Conservation (phyloP, 2,329 filamentous ascomycete species). For the Beauveria rudraprayagi region DNA sequence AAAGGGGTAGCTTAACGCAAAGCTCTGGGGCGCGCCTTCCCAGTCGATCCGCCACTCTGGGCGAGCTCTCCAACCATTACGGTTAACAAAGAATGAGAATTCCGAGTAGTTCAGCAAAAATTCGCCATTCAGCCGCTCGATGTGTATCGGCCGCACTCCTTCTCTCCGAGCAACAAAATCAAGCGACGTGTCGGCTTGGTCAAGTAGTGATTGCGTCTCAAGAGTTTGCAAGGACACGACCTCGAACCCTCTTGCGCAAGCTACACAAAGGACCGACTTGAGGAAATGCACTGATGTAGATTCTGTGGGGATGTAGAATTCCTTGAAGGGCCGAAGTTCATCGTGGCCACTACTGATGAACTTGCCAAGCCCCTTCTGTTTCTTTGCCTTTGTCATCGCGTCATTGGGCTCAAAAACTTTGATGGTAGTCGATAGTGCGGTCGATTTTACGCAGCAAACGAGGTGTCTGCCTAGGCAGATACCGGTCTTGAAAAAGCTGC, state of each 20-base stretch:
- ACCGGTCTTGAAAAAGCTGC: conserved; percentile 96
- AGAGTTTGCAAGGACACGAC: conserved; percentile 93
- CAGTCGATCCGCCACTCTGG: conserved; percentile 97
- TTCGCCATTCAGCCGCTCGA: conserved; percentile 92
- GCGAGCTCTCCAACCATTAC: conserved; percentile 92
- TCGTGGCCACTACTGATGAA: conserved; percentile 93
- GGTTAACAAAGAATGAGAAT: conserved; percentile 98
- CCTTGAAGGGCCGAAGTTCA: conserved; percentile 92
- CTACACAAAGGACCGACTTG: conserved; percentile 92
- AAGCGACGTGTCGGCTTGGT: conserved; percentile 94
- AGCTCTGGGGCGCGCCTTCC: conserved; percentile 88
- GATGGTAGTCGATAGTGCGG: conserved; percentile 87
- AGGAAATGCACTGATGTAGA: conserved; percentile 98
- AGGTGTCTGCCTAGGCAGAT: conserved; percentile 91
- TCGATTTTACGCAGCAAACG: conserved; percentile 94
- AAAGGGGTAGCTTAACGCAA: conserved; percentile 93
- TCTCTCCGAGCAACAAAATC: conserved; percentile 95
- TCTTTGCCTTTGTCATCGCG: conserved; percentile 85
- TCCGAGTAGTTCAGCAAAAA: conserved; percentile 98
- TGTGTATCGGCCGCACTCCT: conserved; percentile 89
- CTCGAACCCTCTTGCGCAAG: conserved; percentile 91
- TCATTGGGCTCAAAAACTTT: conserved; percentile 99
- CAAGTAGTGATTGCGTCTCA: conserved; percentile 94
- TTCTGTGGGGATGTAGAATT: conserved; percentile 97
- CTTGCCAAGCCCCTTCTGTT: conserved; percentile 89